These are phyloP conservation scores for Hyphodiscus sp. DNA, from an alignment of 2,329 filamentous ascomycete species.

Conservation along the genomic window DNA sequence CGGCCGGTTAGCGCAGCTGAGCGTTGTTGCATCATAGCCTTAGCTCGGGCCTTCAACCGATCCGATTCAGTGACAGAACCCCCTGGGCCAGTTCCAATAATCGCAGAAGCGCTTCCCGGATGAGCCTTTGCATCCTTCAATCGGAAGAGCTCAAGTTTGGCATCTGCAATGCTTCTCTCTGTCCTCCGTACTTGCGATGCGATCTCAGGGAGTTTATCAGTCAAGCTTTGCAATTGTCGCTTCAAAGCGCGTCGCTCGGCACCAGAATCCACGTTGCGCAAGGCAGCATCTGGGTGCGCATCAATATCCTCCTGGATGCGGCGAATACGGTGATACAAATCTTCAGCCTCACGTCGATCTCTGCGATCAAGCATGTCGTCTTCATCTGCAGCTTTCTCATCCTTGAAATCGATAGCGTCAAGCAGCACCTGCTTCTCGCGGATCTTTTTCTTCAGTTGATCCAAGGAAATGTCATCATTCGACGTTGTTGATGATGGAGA, in stretches of 20 bases:
- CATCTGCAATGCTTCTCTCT: constrained; percentile 88
- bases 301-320: constrained; percentile 94
- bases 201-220: constrained; percentile 84
- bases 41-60: constrained; percentile 87
- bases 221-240: constrained; percentile 80
- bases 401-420: constrained; percentile 93
- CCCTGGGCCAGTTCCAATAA: constrained; percentile 89
- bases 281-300: constrained; percentile 70
- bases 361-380: constrained; percentile 87
- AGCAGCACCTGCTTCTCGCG: constrained; percentile 89
- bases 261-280: constrained; percentile 70
- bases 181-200: constrained; percentile 87
- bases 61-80: constrained; percentile 89
- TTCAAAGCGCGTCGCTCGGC: constrained; percentile 82
- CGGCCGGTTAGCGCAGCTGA: constrained; percentile 87
- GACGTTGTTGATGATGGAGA: constrained; percentile 63
- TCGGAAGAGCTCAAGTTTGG: constrained; percentile 86
- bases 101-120: constrained; percentile 69
- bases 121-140: constrained; percentile 89
- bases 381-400: constrained; percentile 83
- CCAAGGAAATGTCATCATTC: constrained; percentile 75
- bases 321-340: constrained; percentile 86
- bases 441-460: constrained; percentile 88
- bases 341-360: constrained; percentile 87
- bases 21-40: constrained; percentile 97